These are phyloP conservation scores for Russula foetens DNA, from an alignment of 768 basidiomycete species.

Conservation along the genomic window DNA sequence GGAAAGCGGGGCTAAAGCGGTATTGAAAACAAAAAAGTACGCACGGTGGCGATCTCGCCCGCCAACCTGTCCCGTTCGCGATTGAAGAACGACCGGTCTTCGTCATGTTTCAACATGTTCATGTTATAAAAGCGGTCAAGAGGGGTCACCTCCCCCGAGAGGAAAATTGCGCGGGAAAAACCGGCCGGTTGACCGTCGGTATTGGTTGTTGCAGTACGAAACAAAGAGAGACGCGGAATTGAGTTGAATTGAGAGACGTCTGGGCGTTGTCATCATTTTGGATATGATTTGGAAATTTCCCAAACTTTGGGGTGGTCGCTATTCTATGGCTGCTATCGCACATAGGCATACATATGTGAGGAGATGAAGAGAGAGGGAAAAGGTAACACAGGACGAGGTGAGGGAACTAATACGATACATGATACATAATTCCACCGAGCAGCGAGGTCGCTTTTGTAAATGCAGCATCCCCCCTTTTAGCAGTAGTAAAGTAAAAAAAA, in stretches of 20 bases:
- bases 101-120: conserved; percentile 23
- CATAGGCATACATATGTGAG: conserved; percentile 6
- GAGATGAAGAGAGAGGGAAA: background rate
- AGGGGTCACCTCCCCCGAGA: no score
- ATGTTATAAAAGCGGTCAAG: background rate
- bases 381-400: background rate
- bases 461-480: background rate
- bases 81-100: conserved; percentile 57
- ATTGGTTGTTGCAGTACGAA: background rate
- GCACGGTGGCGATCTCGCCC: conserved; percentile 64
- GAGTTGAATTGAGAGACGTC: no score
- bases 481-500: background rate
- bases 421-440: conserved; percentile 17
- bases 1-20: no score
- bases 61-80: conserved; percentile 69
- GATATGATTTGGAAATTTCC: background rate
- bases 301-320: background rate
- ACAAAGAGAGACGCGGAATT: background rate
- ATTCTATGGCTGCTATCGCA: conserved; percentile 7
- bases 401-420: conserved; percentile 11
- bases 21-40: conserved; percentile 12
- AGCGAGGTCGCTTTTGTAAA: background rate
- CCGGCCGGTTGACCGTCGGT: background rate
- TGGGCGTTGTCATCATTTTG: no score
- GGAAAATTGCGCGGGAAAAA: background rate